Base-by-base conservation (phyloP, 83 land plant species). In the Diphasiastrum complanatum region DNA sequence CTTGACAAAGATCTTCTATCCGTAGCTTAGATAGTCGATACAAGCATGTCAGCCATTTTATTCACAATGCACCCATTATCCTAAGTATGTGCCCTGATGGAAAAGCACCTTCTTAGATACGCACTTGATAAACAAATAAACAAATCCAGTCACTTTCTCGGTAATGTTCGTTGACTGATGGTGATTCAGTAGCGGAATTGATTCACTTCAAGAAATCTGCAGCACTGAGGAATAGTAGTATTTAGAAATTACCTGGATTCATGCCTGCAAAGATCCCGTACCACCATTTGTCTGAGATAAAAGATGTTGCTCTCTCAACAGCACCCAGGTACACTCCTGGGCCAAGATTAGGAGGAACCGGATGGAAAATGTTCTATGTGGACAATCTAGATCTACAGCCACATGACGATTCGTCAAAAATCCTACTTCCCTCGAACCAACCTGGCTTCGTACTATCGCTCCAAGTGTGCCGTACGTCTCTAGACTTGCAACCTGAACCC, bases 201-300 rank as follows among this genome's bases (percentile, higher is more conserved):
- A n/a, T n/a, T n/a, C n/a, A n/a, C n/a, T n/a, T n/a, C n/a, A n/a
- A n/a, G n/a, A n/a, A n/a, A n/a, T n/a, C n/a, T n/a, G n/a, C n/a
- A n/a, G n/a, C n/a, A n/a, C n/a, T n/a, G n/a, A n/a, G n/a, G n/a
- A n/a, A n/a, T n/a, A n/a, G n/a, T n/a, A n/a, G n/a, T n/a, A n/a
- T n/a, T n/a, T n/a, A n/a, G n/a, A n/a, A n/a, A n/a, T n/a, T n/a
- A 89, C 96, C 96, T 74, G 96, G 87, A 58, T 89, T 89, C 50
- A 83, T 85, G 63, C 88, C 85, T 11, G 96, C 87, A 68, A 81
- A 89, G 18, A 83, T 83, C 20, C 87, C 96, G 45, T 85, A 89
- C 91, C 92, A 89, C 47, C 83, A 81, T 61, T 89, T 88, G 73
- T 89, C 92, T 24, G 85, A 80, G 45, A 85, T 79, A 58, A 89